These are phyloP conservation scores for Porodaedalea pini DNA, from an alignment of 1,284 basidiomycete species.

Conservation along the genomic window DNA sequence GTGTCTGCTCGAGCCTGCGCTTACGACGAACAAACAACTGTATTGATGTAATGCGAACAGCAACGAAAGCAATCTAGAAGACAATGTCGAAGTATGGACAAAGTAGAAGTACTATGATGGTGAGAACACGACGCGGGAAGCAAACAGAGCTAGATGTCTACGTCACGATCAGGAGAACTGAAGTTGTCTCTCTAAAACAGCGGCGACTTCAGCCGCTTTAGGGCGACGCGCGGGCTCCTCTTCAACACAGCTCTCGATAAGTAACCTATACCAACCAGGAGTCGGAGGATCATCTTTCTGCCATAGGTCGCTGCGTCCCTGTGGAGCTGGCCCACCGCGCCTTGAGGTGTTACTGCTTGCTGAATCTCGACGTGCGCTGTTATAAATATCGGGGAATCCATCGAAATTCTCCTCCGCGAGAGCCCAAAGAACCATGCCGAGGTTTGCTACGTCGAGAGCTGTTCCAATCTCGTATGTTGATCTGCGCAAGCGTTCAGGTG, in stretches of 20 bases:
- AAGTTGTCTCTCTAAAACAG: not conserved
- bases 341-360: not conserved
- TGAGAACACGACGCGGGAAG: too few species aligned
- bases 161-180: not conserved
- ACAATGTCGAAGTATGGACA: too few species aligned
- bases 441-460: conserved; percentile 7
- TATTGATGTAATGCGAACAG: too few species aligned
- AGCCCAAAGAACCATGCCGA: conserved; percentile 14
- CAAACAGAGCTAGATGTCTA: too few species aligned
- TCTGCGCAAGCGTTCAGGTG: conserved; percentile 8
- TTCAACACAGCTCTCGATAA: conserved; percentile 11
- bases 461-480: conserved; percentile 6
- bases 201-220: conserved; percentile 6
- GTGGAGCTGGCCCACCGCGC: not conserved
- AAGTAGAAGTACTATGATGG: too few species aligned
- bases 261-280: conserved; percentile 7
- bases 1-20: too few species aligned
- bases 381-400: conserved; percentile 2
- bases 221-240: conserved; percentile 9
- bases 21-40: too few species aligned
- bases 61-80: too few species aligned
- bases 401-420: conserved; percentile 12
- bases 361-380: not conserved
- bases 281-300: not conserved
- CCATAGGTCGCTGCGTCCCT: not conserved